Conservation (phyloP, 345 rosid species). For the Eucalyptus paniculata region DNA sequence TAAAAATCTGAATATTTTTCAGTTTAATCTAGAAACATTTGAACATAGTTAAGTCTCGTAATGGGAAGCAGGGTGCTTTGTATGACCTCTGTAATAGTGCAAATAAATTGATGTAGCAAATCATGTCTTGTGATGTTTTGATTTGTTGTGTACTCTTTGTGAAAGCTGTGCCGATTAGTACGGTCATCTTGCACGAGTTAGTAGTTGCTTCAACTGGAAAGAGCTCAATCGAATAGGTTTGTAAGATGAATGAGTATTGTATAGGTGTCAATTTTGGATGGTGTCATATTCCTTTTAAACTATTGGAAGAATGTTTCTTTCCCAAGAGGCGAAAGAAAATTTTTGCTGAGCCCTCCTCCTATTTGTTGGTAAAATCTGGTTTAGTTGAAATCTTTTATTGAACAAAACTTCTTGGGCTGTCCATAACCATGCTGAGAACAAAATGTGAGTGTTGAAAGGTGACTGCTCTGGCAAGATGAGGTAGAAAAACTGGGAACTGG, state of each 20-base stretch:
- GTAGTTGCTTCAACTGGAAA: neutral
- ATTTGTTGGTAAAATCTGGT: neutral
- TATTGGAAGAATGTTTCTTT: neutral
- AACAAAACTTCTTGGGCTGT: neutral
- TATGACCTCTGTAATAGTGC: neutral
- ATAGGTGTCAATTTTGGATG: neutral
- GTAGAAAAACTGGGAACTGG: neutral
- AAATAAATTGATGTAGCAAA: neutral
- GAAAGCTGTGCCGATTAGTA: neutral
- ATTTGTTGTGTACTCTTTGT: neutral
- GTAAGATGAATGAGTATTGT: neutral
- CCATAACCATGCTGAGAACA: neutral
- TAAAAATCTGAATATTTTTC: neutral
- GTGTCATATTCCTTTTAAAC: neutral
- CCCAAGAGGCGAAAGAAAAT: neutral
- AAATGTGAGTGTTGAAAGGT: neutral
- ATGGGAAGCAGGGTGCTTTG: neutral
- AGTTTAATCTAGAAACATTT: neutral
- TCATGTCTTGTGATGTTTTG: neutral
- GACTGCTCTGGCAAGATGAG: neutral
- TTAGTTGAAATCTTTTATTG: neutral
- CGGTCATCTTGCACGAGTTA: neutral
- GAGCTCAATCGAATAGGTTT: neutral
- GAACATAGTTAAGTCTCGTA: neutral
- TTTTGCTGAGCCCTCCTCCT: neutral